Percentiles rank a stretch among this genome's conserved stretches.
Conservation (phyloP, 2,329 filamentous ascomycete species). For the Alternaria brassicicola region DNA sequence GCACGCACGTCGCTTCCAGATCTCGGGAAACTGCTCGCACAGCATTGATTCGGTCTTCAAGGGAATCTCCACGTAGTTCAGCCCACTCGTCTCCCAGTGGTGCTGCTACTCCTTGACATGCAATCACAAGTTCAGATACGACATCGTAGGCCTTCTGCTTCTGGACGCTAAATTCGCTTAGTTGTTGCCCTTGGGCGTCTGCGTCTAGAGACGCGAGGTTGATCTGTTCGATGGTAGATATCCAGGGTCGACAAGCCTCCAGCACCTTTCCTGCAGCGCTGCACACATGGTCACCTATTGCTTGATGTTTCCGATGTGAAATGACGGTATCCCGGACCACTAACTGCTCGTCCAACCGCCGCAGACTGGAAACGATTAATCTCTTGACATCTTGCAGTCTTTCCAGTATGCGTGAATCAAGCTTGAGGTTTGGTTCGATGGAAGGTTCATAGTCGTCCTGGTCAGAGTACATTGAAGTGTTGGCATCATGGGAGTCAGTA, state of each 20-base stretch:
- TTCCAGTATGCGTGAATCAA: slow-evolving; percentile 80
- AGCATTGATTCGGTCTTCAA: slow-evolving; percentile 83
- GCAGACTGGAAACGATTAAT: slow-evolving; percentile 82
- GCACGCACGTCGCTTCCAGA: slow-evolving; percentile 83
- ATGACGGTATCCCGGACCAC: slow-evolving; percentile 80
- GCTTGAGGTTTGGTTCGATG: slow-evolving; percentile 71
- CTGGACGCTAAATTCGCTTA: slow-evolving; percentile 84
- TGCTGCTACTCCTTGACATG: slow-evolving; percentile 89
- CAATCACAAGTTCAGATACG: slow-evolving; percentile 84
- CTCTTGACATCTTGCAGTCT: slow-evolving; percentile 85
- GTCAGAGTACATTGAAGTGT: slow-evolving; percentile 73
- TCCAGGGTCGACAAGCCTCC: slow-evolving; percentile 88
- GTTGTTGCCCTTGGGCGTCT: slow-evolving; percentile 80
- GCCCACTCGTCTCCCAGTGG: slow-evolving; percentile 96
- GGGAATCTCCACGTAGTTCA: slow-evolving; percentile 83
- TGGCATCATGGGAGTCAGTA: slow-evolving; percentile 68
- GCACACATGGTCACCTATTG: slow-evolving; percentile 83
- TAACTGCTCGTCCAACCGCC: slow-evolving; percentile 85
- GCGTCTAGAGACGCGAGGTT: slow-evolving; percentile 81
- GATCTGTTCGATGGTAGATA: slow-evolving; percentile 87
- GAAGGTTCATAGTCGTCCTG: slow-evolving; percentile 79
- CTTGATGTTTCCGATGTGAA: slow-evolving; percentile 75
- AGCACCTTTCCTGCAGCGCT: slow-evolving; percentile 77
- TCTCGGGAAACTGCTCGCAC: slow-evolving; percentile 79
- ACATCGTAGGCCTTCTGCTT: slow-evolving; percentile 95